A percentile compares a stretch with the other conserved stretches of the same genome.
phyloP scores from a whole-genome alignment of 768 basidiomycete species.

The Crepidotus variabilis region DNA sequence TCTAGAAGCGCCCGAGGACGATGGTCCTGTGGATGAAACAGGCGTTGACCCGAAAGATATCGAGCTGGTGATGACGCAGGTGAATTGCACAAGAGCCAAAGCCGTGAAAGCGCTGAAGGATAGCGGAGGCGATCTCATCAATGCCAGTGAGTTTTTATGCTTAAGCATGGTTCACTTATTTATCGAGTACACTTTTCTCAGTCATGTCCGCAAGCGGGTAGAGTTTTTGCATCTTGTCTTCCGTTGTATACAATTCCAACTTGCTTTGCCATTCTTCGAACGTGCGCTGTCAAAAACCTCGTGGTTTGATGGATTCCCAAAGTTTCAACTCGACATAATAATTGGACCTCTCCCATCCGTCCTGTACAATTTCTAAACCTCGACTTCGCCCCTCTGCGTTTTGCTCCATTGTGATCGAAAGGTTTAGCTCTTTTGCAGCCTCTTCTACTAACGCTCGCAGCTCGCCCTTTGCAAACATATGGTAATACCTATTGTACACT shows the following conservation, averaged over 20 bases:
- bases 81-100: constrained; percentile 87
- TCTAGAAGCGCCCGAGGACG: constrained; percentile 78
- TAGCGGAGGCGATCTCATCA: constrained; percentile 91
- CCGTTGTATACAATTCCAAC: constrained; percentile 20
- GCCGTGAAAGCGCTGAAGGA: constrained; percentile 90
- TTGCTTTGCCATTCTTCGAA: constrained; percentile 11
- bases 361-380: constrained; percentile 66
- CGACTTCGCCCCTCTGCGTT: constrained; percentile 13
- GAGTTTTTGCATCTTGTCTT: constrained; percentile 30
- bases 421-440: constrained; percentile 57
- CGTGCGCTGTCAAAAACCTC: neutral
- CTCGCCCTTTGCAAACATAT: constrained; percentile 89
- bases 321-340: constrained; percentile 76
- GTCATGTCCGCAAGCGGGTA: constrained; percentile 94
- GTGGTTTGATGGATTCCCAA: constrained; percentile 40
- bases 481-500: constrained; percentile 89
- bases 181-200: constrained; percentile 29
- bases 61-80: constrained; percentile 87
- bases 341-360: constrained; percentile 88
- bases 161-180: neutral
- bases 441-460: constrained; percentile 54
- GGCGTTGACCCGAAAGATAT: constrained; percentile 93
- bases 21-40: constrained; percentile 79
- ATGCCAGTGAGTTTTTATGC: constrained; percentile 73
- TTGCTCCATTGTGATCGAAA: constrained; percentile 42